These are phyloP conservation scores for Calonectria pseudoturangicola DNA, from an alignment of 2,329 filamentous ascomycete genomes.

Conservation along the genomic window DNA sequence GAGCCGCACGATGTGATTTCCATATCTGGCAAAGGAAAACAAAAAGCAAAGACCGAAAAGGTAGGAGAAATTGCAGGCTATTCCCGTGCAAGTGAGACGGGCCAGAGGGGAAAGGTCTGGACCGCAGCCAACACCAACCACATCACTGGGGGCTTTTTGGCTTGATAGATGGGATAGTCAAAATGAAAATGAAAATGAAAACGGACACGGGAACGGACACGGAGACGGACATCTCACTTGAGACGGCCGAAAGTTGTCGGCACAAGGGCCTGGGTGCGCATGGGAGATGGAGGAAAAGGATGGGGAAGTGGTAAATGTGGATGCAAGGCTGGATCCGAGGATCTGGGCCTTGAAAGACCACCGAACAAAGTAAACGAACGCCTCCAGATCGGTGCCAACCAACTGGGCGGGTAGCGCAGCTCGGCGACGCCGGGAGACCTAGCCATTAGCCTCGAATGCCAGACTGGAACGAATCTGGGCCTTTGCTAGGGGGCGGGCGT, in stretches of 20 bases:
- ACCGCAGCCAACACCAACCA: neutral
- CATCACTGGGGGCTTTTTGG: neutral
- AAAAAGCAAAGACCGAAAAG: neutral
- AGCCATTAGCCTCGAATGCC: conserved; percentile 24
- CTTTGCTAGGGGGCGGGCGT: conserved; percentile 18
- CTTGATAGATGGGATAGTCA: conserved; percentile 6
- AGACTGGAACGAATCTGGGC: conserved; percentile 30
- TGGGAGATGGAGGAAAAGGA: conserved; percentile 14
- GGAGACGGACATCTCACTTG: conserved; percentile 3
- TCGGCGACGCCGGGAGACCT: conserved; percentile 39
- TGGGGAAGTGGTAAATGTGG: conserved; percentile 27
- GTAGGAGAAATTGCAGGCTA: neutral
- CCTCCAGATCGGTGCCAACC: conserved; percentile 35
- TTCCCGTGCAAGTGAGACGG: neutral
- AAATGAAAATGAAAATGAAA: neutral
- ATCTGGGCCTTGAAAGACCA: conserved; percentile 39
- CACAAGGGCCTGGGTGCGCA: conserved; percentile 14
- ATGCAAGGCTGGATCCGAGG: conserved; percentile 40
- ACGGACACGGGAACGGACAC: conserved; percentile 23
- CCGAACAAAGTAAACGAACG: conserved; percentile 30
- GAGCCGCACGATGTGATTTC: conserved; percentile 27
- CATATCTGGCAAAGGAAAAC: neutral
- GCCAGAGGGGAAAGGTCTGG: conserved; percentile 25
- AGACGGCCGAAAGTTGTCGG: conserved; percentile 1
- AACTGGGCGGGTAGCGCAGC: conserved; percentile 29